Evolutionary conservation across 228 moss, liverwort and hornwort genomes (phyloP).

Genomic region (Sphagnum fallax): DNA sequence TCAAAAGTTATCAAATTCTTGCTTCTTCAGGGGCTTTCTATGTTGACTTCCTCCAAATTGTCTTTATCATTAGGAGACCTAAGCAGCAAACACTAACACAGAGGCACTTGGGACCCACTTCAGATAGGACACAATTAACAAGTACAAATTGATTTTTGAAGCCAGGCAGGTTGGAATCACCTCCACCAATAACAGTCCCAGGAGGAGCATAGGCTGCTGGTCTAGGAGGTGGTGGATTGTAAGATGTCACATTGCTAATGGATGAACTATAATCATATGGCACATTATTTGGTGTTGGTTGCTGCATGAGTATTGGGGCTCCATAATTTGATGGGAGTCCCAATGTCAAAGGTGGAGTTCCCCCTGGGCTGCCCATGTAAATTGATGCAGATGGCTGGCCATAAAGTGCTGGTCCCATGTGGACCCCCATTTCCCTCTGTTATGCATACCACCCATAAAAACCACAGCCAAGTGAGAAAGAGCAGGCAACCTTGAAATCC

Average conservation of each 20-base stretch:
- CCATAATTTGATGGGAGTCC: conserved; percentile 86
- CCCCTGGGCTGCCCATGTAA: conserved; percentile 99
- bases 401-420: conserved; percentile 77
- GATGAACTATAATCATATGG: conserved; percentile 95
- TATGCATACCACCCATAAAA: too few species aligned
- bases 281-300: conserved; percentile 77
- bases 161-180: conserved; percentile 11
- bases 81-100: too few species aligned
- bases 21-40: too few species aligned
- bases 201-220: conserved; percentile 50
- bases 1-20: neutral
- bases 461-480: too few species aligned
- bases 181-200: conserved; percentile 54
- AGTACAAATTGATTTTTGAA: too few species aligned
- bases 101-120: too few species aligned
- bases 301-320: conserved; percentile 87
- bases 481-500: too few species aligned
- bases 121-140: too few species aligned
- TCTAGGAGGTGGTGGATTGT: conserved; percentile 68
- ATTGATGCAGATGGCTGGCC: conserved; percentile 87
- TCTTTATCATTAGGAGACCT: too few species aligned
- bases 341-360: conserved; percentile 85
- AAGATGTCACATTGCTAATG: conserved; percentile 77
- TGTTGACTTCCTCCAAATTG: too few species aligned
- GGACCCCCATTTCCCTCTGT: conserved; percentile 79